Evolutionary conservation across 805 yeast species (phyloP).

Genomic region (Candida khao-thaluensis): DNA sequence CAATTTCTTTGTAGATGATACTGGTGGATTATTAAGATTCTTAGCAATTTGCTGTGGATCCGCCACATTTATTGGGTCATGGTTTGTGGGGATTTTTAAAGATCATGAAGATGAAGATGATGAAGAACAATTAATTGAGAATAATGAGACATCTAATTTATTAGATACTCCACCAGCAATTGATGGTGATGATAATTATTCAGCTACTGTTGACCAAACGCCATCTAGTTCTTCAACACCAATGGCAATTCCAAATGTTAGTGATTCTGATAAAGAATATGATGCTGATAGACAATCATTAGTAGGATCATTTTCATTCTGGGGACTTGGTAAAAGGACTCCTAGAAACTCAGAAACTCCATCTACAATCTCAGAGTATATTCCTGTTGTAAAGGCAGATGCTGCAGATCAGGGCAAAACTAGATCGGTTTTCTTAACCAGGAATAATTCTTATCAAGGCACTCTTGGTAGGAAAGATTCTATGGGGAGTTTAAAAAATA

Average conservation of each 20-base stretch:
- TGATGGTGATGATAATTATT: slow-evolving; percentile 5
- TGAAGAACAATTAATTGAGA: slow-evolving; percentile 4
- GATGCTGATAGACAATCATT: slow-evolving; percentile 6
- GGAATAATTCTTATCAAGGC: slow-evolving; percentile 9
- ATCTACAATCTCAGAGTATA: slow-evolving; percentile 17
- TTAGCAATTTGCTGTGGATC: slow-evolving; percentile 53
- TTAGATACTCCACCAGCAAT: background rate
- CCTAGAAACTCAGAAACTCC: slow-evolving; percentile 20
- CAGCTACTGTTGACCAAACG: slow-evolving; percentile 1
- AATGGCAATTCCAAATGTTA: background rate
- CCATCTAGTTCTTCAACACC: background rate
- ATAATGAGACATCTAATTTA: slow-evolving; percentile 3
- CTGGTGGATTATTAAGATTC: slow-evolving; percentile 56
- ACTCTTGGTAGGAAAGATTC: slow-evolving; percentile 9
- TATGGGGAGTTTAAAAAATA: slow-evolving; percentile 4
- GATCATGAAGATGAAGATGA: slow-evolving; percentile 25
- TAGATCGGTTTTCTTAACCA: background rate
- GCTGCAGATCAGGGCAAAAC: slow-evolving; percentile 2
- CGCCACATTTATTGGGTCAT: slow-evolving; percentile 43
- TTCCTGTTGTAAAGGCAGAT: slow-evolving; percentile 10
- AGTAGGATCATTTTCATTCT: slow-evolving; percentile 36
- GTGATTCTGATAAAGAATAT: background rate
- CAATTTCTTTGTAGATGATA: slow-evolving; percentile 47
- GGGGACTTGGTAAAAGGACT: slow-evolving; percentile 40
- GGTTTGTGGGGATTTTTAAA: slow-evolving; percentile 42